Evolutionary conservation across 202 grass and related monocot species (phyloP).

Genomic region (Cymbopogon flexuosus): DNA sequence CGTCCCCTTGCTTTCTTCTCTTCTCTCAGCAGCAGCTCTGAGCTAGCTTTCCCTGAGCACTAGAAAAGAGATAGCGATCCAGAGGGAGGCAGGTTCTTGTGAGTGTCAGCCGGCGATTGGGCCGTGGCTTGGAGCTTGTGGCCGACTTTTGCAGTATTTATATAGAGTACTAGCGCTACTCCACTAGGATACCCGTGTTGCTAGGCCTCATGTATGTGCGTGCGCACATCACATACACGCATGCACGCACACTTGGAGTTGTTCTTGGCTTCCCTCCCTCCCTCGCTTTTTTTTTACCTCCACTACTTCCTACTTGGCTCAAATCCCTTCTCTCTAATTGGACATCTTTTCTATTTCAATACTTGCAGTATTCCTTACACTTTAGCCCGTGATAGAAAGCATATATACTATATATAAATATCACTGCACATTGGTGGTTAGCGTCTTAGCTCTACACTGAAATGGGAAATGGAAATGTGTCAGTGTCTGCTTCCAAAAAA

Average conservation of each 20-base stretch:
- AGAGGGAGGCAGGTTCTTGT: constrained; percentile 36
- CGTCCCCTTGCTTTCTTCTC: neutral
- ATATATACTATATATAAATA: neutral
- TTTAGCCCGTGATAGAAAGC: neutral
- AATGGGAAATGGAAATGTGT: neutral
- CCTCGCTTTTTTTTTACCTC: neutral
- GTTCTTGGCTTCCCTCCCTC: constrained; percentile 22
- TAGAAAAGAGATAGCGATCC: constrained; percentile 41
- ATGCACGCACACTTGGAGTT: constrained; percentile 34
- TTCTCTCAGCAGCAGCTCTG: neutral
- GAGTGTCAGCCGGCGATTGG: constrained; percentile 53
- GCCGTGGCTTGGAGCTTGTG: constrained; percentile 34
- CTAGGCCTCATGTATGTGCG: constrained; percentile 34
- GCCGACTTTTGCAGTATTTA: constrained; percentile 47
- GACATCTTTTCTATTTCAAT: neutral
- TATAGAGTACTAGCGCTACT: neutral
- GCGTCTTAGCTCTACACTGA: neutral
- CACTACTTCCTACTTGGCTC: constrained; percentile 32
- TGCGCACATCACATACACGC: constrained; percentile 14
- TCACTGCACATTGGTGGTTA: neutral
- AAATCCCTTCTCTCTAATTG: neutral
- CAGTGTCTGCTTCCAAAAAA: neutral
- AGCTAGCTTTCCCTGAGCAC: constrained; percentile 36
- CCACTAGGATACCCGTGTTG: constrained; percentile 7
- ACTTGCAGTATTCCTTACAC: neutral